Evolutionary conservation across 176 grass and related monocot species (phyloP), one percentile per base, ranked within the genome.

Genomic region (Zoysia japonica): DNA sequence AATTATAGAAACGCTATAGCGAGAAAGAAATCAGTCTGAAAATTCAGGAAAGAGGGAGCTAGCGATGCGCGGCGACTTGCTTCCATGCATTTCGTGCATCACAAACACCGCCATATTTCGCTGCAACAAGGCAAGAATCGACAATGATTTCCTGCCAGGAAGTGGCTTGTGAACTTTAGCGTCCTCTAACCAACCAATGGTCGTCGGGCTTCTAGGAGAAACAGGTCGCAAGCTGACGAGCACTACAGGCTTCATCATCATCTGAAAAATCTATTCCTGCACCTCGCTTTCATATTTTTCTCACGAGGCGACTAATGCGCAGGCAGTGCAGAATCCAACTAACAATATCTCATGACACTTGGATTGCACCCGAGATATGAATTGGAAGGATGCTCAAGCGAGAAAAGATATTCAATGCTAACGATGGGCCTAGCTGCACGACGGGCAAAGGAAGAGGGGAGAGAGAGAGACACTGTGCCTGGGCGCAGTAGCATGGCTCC

Each of bases 251-350:
- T 63, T 56, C 55, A 57, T 62, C 55, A 57, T 62, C 17, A 45
- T 45, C 44, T 45, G 44, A 45, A 17, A 69, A 59, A 47, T 36
- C 74, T 16, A 65, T 61, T 72, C n/a, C 39, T 1, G 14, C 61
- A 54, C 39, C 53, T 74, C 76, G 6, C 69, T 61, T 55, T 74
- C 56, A 67, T 63, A 57, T 16, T 53, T 75, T 82, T 70, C 78
- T 83, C 75, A 42, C 47, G 70, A 75, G 19, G 46, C 80, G 82
- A 77, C 77, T 81, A 77, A 70, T 66, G 50, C 20, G 48, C 41
- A 49, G 15, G 11, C 28, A 47, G 7, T 70, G 20, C 62, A 20
- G 9, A 44, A 6, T 11, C 53, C 78, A 87, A 40, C 71, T 9
- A 68, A 64, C 19, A 8, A 2, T 56, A 11, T 42, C 53, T 9